These are phyloP conservation scores for Rhodotorula sp. DNA, from an alignment of 1,284 basidiomycete genomes.

Conservation along the genomic window DNA sequence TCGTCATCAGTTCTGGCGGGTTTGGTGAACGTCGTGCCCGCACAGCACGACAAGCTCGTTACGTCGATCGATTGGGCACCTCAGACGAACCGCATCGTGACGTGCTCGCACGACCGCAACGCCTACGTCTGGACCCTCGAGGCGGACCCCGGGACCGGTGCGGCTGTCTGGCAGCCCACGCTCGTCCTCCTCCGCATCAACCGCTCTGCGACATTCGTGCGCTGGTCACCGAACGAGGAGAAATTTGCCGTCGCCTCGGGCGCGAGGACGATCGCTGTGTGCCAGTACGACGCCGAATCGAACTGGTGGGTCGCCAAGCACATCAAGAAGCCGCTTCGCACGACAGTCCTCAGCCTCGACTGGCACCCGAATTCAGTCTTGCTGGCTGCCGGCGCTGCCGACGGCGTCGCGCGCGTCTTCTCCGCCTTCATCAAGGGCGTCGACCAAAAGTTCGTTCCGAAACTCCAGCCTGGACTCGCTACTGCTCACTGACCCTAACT, in stretches of 20 bases:
- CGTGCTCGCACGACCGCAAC: constrained; percentile 96
- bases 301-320: constrained; percentile 99
- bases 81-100: constrained; percentile 92
- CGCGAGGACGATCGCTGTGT: constrained; percentile 89
- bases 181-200: constrained; percentile 95
- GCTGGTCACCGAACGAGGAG: constrained; percentile 96
- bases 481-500: not conserved
- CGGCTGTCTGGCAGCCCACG: constrained; percentile 85
- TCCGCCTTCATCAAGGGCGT: constrained; percentile 99
- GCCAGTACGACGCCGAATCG: constrained; percentile 92
- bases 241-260: constrained; percentile 99
- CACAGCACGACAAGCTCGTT: constrained; percentile 94
- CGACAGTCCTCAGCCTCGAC: constrained; percentile 88
- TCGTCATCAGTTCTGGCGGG: constrained; percentile 9
- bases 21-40: constrained; percentile 1
- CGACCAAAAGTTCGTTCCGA: constrained; percentile 67
- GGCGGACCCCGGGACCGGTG: constrained; percentile 67
- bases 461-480: not conserved
- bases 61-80: constrained; percentile 99
- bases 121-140: constrained; percentile 96
- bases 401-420: constrained; percentile 96
- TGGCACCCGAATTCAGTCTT: constrained; percentile 99
- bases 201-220: constrained; percentile 88
- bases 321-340: constrained; percentile 92
- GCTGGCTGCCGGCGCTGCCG: constrained; percentile 88